Base-by-base conservation (phyloP, 176 grass and related monocot genomes). In the Juncus inflexus region DNA sequence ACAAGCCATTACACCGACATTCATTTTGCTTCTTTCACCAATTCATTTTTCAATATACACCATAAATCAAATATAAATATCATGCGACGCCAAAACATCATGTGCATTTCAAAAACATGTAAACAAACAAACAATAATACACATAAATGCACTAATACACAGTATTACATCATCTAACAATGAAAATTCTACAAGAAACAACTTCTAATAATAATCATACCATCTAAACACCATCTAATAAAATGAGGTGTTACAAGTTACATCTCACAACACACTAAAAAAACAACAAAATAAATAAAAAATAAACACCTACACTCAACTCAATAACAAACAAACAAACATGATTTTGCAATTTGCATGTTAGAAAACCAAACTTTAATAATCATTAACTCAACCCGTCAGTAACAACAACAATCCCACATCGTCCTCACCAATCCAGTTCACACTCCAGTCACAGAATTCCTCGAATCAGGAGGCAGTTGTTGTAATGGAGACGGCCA, bases 401-500 rank as follows among this genome's bases (percentile, higher is more conserved):
- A 66, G 73, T 66, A 13, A 41, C 49, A 66, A 47, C 9, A 47
- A 47, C 9, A 2, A 47, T 47, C 19, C 19, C 19, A 28, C 19
- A 28, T 40, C 40, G 37, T 8, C 61, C 45, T 37, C n/a, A 55
- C 14, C 55, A 60, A 11, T 55, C 11, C 19, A 59, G 35, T 56
- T 86, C 77, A 87, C 36, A 66, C 63, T 82, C 72, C 72, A 7
- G 79, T 81, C 19, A 62, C 16, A 0, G 86, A 45, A 7, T 78
- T 78, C 47, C 67, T 76, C 2, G 49, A 45, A 62, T 86, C 81
- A 2, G 59, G 60, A 0, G 76, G 69, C 16, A 77, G 56, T 6
- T 77, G 54, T 12, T 90, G 87, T 50, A 61, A 71, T 8, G 84
- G 81, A 39, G 87, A 78, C 16, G 52, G 68, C 84, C 84, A 90